Percentiles rank a stretch among this genome's conserved stretches.
Evolutionary conservation across 495 filamentous ascomycete species (phyloP).

Genomic region (Cercophora sp.): DNA sequence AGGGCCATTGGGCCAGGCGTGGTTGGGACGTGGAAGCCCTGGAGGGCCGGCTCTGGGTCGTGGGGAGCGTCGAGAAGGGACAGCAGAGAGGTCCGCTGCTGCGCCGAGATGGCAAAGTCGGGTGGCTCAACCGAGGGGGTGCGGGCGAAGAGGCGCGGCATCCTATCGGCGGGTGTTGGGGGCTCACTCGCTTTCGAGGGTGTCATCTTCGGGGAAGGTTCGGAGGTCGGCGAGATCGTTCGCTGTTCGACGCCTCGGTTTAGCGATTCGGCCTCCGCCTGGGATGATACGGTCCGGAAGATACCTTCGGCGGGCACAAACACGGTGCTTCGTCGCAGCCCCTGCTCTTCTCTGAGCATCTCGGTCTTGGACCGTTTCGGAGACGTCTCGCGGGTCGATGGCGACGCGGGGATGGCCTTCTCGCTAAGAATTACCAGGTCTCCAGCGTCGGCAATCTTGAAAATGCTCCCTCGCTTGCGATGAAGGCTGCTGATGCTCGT

Average conservation of each 20-base stretch:
- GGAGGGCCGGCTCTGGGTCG: slow-evolving; percentile 24
- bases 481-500: slow-evolving; percentile 20
- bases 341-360: slow-evolving; percentile 20
- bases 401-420: slow-evolving; percentile 14
- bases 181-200: slow-evolving; percentile 22
- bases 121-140: slow-evolving; percentile 52
- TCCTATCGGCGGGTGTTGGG: slow-evolving; percentile 23
- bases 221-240: not conserved
- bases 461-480: slow-evolving; percentile 26
- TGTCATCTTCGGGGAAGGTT: not conserved
- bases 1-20: slow-evolving; percentile 18
- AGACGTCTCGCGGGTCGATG: slow-evolving; percentile 9
- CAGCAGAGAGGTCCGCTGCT: slow-evolving; percentile 47
- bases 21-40: slow-evolving; percentile 34
- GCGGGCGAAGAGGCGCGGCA: slow-evolving; percentile 24
- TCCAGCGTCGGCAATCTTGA: slow-evolving; percentile 37
- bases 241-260: slow-evolving; percentile 9
- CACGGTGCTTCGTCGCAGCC: slow-evolving; percentile 36
- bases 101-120: slow-evolving; percentile 38
- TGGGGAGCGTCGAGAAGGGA: slow-evolving; percentile 52
- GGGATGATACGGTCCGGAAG: slow-evolving; percentile 50
- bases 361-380: slow-evolving; percentile 30
- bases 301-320: slow-evolving; percentile 49
- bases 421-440: slow-evolving; percentile 42
- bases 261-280: slow-evolving; percentile 36